Conservation (phyloP, 2,329 filamentous ascomycete genomes). For the Monosporascus sp. region DNA sequence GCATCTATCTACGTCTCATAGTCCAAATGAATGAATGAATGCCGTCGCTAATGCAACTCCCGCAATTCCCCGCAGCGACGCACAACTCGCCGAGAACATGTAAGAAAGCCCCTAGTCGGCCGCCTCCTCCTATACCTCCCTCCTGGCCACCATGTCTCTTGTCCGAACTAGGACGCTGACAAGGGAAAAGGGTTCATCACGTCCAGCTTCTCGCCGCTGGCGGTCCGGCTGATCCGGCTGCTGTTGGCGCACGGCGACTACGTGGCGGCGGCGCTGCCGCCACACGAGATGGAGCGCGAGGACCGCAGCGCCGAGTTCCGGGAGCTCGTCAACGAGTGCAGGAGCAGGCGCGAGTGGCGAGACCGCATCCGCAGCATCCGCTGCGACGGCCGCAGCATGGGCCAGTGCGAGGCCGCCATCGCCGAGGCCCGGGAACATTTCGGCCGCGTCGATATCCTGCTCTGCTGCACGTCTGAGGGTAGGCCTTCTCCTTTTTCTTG, state of each 20-base stretch:
- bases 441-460: conserved; percentile 79
- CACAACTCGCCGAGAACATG: conserved; percentile 79
- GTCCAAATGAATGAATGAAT: neutral
- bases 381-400: conserved; percentile 56
- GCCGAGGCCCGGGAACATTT: conserved; percentile 82
- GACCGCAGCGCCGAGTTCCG: conserved; percentile 73
- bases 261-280: conserved; percentile 77
- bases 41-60: conserved; percentile 27
- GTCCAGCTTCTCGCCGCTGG: conserved; percentile 76
- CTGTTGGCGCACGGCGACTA: conserved; percentile 89
- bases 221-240: conserved; percentile 73
- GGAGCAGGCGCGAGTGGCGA: conserved; percentile 64
- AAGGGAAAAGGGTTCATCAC: conserved; percentile 64
- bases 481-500: neutral
- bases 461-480: conserved; percentile 88
- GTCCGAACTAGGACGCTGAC: neutral
- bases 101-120: neutral
- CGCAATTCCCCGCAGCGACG: conserved; percentile 38
- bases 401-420: conserved; percentile 77
- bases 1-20: neutral
- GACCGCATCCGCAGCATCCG: conserved; percentile 65
- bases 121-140: neutral
- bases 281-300: conserved; percentile 71
- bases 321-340: conserved; percentile 67
- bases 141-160: neutral